Base-by-base conservation (phyloP, 768 basidiomycete genomes). In the Suillus occidentalis region DNA sequence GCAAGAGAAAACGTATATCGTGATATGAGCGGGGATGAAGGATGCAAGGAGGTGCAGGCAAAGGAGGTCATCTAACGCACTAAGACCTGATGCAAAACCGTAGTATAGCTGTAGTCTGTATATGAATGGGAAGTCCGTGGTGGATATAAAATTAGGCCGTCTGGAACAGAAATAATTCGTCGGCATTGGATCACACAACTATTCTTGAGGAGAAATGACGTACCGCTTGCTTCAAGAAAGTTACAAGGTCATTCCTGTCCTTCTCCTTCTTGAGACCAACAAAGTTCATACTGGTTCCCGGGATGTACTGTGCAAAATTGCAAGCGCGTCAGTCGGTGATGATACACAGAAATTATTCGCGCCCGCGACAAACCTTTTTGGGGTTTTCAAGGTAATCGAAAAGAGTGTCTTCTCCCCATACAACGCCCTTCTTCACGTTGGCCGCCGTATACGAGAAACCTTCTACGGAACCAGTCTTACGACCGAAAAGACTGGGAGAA, bases 261-360 rank as follows among this genome's bases (percentile, higher is more conserved):
- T 95, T 94, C 12, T 94, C 94, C 87, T 98, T 99, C 90, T 98
- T 99, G 77, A 99, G 81, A 73, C 97, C 97, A 69, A 95, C 95
- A 72, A 97, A 98, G 64, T 95, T 96, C 96, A 98, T 98, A 84
- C 97, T 97, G 60, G 96, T 97, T 57, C 96, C 95, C 45, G 94
- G 94, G 69, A 96, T 96, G 82, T 95, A 95, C 91, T 93, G 65
- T 55, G 34, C 1, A 53, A 53, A 34, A n/a, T 1, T 25, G 3
- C 37, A 49, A 47, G 1, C 3, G 28, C 16, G 14, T 22, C n/a
- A 25, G 65, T 59, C 0, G 39, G 34, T 7, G 14, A 12, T 6
- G 7, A 28, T 12, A 12, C 4, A 28, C 18, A 43, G 36, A 25
- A 45, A 7, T 0, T 20, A 42, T 8, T 42, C 8, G 13, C 22